phyloP scores from a whole-genome alignment of 805 yeast genomes.

The Candida sithepensis region DNA sequence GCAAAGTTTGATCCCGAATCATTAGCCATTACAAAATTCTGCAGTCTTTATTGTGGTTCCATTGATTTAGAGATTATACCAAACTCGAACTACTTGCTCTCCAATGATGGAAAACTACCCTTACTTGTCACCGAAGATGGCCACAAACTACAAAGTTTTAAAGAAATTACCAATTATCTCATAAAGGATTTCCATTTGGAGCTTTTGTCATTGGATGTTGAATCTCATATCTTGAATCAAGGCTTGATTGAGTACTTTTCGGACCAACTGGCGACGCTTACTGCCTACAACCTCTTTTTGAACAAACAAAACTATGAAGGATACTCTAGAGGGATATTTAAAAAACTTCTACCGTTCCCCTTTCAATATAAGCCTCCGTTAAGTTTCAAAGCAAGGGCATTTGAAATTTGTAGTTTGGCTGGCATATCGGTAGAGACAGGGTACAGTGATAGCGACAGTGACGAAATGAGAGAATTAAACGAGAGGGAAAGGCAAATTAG shows the following conservation, averaged over 20 bases:
- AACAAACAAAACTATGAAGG: constrained; percentile 56
- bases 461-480: constrained; percentile 22
- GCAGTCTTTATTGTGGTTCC: constrained; percentile 24
- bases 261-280: constrained; percentile 41
- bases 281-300: constrained; percentile 55
- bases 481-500: constrained; percentile 23
- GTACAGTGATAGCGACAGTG: constrained; percentile 24
- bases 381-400: constrained; percentile 34
- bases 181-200: constrained; percentile 3
- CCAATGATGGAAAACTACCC: constrained; percentile 51
- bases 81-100: constrained; percentile 55
- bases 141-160: constrained; percentile 38
- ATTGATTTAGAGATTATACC: constrained; percentile 40
- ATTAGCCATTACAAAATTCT: constrained; percentile 43
- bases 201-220: constrained; percentile 2
- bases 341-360: constrained; percentile 60
- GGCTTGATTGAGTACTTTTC: constrained; percentile 42
- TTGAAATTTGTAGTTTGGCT: constrained; percentile 26
- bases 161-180: constrained; percentile 36
- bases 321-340: constrained; percentile 54
- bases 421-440: constrained; percentile 34
- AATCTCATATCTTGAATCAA: constrained; percentile 33
- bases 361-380: constrained; percentile 70
- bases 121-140: constrained; percentile 28
- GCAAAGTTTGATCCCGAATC: constrained; percentile 52